These are phyloP conservation scores for Gautieria morchelliformis DNA, from an alignment of 768 basidiomycete species.

Conservation along the genomic window DNA sequence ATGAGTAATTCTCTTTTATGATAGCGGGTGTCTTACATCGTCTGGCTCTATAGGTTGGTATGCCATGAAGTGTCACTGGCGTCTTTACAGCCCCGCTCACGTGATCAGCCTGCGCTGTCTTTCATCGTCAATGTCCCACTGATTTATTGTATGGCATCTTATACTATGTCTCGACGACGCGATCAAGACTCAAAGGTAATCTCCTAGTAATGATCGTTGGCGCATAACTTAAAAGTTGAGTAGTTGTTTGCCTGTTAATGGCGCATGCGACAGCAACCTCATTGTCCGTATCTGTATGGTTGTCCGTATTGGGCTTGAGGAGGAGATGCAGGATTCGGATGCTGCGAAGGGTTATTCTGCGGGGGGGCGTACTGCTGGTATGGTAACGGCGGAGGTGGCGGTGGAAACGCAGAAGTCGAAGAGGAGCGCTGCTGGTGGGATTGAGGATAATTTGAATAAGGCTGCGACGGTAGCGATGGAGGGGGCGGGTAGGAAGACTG, in stretches of 20 bases:
- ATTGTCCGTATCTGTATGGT: slow-evolving; percentile 4
- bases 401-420: not conserved
- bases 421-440: not conserved
- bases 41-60: slow-evolving; percentile 66
- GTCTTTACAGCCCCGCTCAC: not conserved
- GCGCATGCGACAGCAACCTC: not conserved
- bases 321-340: not conserved
- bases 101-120: not conserved
- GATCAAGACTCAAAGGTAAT: no score
- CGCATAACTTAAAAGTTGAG: not conserved
- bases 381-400: slow-evolving; percentile 5
- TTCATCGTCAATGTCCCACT: no score
- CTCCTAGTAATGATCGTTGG: not conserved
- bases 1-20: not conserved
- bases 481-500: slow-evolving; percentile 14
- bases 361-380: slow-evolving; percentile 4
- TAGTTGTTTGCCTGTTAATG: not conserved
- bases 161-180: no score
- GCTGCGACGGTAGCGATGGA: slow-evolving; percentile 21
- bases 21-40: slow-evolving; percentile 37
- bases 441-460: not conserved
- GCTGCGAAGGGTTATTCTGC: not conserved
- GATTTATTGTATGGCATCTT: no score
- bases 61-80: slow-evolving; percentile 35
- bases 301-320: slow-evolving; percentile 2